Base-by-base conservation (phyloP, 1,284 basidiomycete genomes). In the Fomitopsis pinicola region DNA sequence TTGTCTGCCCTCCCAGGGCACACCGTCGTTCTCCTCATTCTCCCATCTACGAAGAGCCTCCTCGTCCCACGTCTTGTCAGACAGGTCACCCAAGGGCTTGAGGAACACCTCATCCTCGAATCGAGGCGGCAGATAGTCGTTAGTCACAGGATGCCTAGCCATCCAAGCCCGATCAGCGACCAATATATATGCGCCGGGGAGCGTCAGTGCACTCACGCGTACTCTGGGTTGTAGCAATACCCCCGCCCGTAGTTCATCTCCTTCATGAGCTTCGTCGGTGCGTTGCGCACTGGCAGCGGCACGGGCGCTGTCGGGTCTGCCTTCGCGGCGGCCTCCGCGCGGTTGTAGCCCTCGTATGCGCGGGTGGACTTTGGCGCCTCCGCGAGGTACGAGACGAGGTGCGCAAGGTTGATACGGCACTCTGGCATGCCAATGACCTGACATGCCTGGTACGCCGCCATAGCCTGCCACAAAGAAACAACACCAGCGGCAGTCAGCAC, bases 351-450 rank as follows among this genome's bases (percentile, higher is more conserved):
- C 58, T 85, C 85, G 68, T 94, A 93, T 1, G 88, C 74, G 30
- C 94, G 82, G 0, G 92, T 94, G 30, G 88, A 91, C 72, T 97
- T 97, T 0, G 87, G 87, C 1, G 89, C 86, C 73, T 95, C 92
- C 15, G 91, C 82, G 50, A 97, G 84, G 73, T 92, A 93, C 19
- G 89, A 84, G 6, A 95, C 87, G 52, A 89, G 82, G 71, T 97
- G 94, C 1, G 91, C 91, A 36, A 93, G 80, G 67, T 87, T 88
- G 66, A 89, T 88, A 55, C 86, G 79, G 71, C 87, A 89, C 68
- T 93, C 91, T 0, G 94, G 94, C 84, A 95, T 87, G 7, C 94
- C 94, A 53, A 97, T 87, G 2, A 84, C 79, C 70, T 92, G 90
- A 67, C 91, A 94, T 1, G 93, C 92, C 57, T 88, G 83, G 60